Base-by-base conservation (phyloP, 106 monocot species). In the Apostasia ramifera region DNA sequence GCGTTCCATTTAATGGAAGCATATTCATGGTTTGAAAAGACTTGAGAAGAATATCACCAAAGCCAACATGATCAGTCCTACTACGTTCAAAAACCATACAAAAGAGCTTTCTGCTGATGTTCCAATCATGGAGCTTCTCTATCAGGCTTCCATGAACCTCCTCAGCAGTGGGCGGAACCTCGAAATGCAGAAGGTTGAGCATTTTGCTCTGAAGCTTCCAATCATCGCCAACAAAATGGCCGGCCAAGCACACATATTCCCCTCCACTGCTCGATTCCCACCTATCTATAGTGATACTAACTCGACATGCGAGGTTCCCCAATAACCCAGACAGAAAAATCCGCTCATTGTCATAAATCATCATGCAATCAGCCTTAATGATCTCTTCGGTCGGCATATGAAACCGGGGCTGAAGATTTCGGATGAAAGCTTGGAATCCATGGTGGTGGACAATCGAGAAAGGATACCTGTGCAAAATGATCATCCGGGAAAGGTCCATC, bases 331-430 rank as follows among this genome's bases (percentile, higher is more conserved):
- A 81, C 37, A 92, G 61, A 64, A 66, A 75, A 9, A 66, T 56
- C 60, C 71, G 85, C 55, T 70, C 70, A 57, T 58, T 71, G 56
- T 85, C 78, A 63, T 83, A 92, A 39, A 88, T 81, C 49, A 63
- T 82, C 73, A 81, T 71, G 85, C 92, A 88, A 72, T 85, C 85
- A 40, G 61, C 74, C 69, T 76, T 81, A 14, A 92, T 59, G 4
- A 67, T 56, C 2, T 88, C 87, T 53, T 73, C 72, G 4, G 82
- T 74, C 14, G 66, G 56, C 54, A 92, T 53, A 45, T 79, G 80
- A 59, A 92, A 92, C 43, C 72, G 88, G 0, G 92, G 92, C 76
- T 92, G 92, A 64, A 92, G 85, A 59, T 92, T 88, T 52, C 80
- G 74, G 1, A 92, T 73, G 39, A 92, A 92, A 56, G 79, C 78